phyloP scores from a whole-genome alignment of 139 green algal genomes.

The Nannochloris sp. region DNA sequence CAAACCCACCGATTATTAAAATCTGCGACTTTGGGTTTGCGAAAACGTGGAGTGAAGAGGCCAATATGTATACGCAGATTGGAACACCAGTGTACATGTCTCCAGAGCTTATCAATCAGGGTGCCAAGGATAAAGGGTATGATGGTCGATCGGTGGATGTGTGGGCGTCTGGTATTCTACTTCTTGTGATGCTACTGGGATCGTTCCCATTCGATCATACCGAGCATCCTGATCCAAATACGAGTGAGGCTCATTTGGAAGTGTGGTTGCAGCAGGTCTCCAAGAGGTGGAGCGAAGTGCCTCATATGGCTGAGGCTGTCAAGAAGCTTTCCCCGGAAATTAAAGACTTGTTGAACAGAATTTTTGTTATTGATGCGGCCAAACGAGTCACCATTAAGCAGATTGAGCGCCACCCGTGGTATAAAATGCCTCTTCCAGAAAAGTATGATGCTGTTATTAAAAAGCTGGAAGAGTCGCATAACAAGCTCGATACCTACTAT shows the following conservation, averaged over 20 bases:
- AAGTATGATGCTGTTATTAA: constrained; percentile 19
- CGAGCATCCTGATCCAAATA: constrained; percentile 63
- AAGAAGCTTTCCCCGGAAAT: constrained; percentile 47
- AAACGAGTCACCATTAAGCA: constrained; percentile 52
- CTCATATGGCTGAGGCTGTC: constrained; percentile 43
- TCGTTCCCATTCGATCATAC: constrained; percentile 59
- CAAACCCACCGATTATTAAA: constrained; percentile 66
- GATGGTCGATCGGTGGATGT: constrained; percentile 56
- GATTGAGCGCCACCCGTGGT: constrained; percentile 63
- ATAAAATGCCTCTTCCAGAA: constrained; percentile 21
- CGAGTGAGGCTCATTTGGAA: constrained; percentile 51
- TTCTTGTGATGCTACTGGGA: constrained; percentile 80
- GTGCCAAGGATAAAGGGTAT: constrained; percentile 35
- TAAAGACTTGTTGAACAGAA: constrained; percentile 61
- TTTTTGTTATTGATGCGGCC: constrained; percentile 64
- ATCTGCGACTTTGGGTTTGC: constrained; percentile 73
- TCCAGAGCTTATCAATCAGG: constrained; percentile 56
- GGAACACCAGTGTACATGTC: constrained; percentile 77
- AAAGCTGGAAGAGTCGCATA: constrained; percentile 8
- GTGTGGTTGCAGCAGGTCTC: constrained; percentile 46
- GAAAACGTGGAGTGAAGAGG: constrained; percentile 50
- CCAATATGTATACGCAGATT: constrained; percentile 75
- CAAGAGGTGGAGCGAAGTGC: constrained; percentile 42
- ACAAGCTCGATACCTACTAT: constrained; percentile 7
- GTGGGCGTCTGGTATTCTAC: constrained; percentile 65